phyloP scores from a whole-genome alignment of 345 rosid genomes.

The Capsella bursapastoris region DNA sequence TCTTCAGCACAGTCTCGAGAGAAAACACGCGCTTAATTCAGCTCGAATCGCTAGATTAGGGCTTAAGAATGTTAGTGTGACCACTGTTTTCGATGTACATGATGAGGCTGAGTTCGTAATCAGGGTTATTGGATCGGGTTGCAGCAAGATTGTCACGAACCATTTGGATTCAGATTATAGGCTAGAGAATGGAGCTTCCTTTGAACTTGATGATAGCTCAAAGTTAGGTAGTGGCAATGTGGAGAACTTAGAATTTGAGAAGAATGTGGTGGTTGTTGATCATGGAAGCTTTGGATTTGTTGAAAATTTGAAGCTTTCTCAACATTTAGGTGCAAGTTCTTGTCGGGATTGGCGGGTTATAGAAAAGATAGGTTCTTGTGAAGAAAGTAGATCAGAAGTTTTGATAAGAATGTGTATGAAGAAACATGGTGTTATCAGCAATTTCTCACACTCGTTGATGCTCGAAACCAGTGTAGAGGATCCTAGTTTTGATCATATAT shows the following conservation, averaged over 20 bases:
- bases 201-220: conserved; percentile 36
- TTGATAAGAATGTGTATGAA: conserved; percentile 42
- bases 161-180: conserved; percentile 34
- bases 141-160: conserved; percentile 30
- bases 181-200: background rate
- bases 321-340: background rate
- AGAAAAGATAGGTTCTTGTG: conserved; percentile 25
- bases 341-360: background rate
- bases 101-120: conserved; percentile 59
- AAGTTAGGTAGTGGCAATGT: conserved; percentile 27
- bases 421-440: conserved; percentile 53
- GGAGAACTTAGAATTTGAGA: conserved; percentile 25
- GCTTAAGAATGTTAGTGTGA: conserved; percentile 59
- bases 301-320: conserved; percentile 34
- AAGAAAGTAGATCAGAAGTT: conserved; percentile 19
- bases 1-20: conserved; percentile 81
- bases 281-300: conserved; percentile 21
- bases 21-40: conserved; percentile 80
- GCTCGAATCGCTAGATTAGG: conserved; percentile 75
- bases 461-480: conserved; percentile 2
- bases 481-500: conserved; percentile 50
- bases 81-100: conserved; percentile 66
- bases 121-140: conserved; percentile 44
- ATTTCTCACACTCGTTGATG: conserved; percentile 44
- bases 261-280: conserved; percentile 10